Conservation (phyloP, 2,329 filamentous ascomycete species). For the Berkeleyomyces basicola region DNA sequence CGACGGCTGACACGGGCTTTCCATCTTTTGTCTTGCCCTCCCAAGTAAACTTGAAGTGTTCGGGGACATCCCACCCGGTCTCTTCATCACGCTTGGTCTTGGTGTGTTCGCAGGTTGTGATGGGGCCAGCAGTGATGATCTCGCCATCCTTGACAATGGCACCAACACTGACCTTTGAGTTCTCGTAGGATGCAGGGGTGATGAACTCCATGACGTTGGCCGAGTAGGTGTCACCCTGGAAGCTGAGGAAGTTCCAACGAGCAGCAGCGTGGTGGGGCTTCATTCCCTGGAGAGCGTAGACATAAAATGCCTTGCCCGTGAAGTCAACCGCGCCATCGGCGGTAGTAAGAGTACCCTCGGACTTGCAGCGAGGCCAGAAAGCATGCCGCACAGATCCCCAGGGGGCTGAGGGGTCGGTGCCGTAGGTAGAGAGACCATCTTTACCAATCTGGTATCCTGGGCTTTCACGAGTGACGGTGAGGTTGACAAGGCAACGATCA, state of each 20-base stretch:
- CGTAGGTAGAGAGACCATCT: constrained; percentile 69
- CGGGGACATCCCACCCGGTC: constrained; percentile 81
- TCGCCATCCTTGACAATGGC: constrained; percentile 67
- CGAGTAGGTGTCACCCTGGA: constrained; percentile 74
- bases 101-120: constrained; percentile 51
- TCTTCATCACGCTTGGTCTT: constrained; percentile 54
- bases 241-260: constrained; percentile 85
- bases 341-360: constrained; percentile 72
- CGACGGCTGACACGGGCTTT: constrained; percentile 49
- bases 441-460: constrained; percentile 76
- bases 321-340: constrained; percentile 68
- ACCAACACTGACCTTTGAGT: constrained; percentile 67
- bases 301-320: constrained; percentile 61
- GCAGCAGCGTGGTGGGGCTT: constrained; percentile 93
- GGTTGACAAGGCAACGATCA: constrained; percentile 63
- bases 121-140: constrained; percentile 55
- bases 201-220: constrained; percentile 92
- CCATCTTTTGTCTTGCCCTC: constrained; percentile 60
- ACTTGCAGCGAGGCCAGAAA: constrained; percentile 81
- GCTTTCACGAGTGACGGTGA: constrained; percentile 58
- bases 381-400: constrained; percentile 87
- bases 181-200: constrained; percentile 83
- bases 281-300: constrained; percentile 88
- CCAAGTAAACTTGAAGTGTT: constrained; percentile 60
- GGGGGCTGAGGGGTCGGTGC: constrained; percentile 68